Evolutionary conservation across 2,329 filamentous ascomycete genomes (phyloP).

Genomic region (Xylaria sp.): DNA sequence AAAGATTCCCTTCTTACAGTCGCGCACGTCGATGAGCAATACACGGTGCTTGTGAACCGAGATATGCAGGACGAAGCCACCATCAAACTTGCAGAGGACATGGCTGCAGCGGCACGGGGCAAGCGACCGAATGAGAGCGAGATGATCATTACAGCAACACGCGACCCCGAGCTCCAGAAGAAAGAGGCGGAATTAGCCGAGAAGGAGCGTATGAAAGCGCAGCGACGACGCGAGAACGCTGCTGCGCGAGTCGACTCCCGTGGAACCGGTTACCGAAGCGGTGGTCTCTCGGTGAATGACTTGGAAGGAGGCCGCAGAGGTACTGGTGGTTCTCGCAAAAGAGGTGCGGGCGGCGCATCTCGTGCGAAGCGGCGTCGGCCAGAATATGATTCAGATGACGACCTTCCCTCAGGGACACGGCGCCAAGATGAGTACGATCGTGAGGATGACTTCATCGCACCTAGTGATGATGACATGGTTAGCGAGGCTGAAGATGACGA

Average conservation of each 20-base stretch:
- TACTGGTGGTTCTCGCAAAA: conserved; percentile 61
- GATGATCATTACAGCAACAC: conserved; percentile 75
- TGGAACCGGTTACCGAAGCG: conserved; percentile 59
- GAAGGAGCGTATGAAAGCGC: conserved; percentile 75
- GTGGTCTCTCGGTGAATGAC: conserved; percentile 73
- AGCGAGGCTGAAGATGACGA: conserved; percentile 68
- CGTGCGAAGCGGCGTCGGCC: conserved; percentile 65
- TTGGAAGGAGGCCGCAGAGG: conserved; percentile 70
- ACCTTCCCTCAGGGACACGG: conserved; percentile 68
- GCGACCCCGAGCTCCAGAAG: conserved; percentile 80
- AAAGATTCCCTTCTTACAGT: conserved; percentile 77
- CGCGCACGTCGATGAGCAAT: conserved; percentile 79
- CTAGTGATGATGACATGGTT: conserved; percentile 74
- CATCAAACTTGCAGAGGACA: conserved; percentile 71
- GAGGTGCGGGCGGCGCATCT: conserved; percentile 59
- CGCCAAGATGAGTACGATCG: conserved; percentile 81
- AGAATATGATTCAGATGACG: conserved; percentile 83
- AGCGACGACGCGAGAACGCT: conserved; percentile 74
- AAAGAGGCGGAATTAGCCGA: conserved; percentile 78
- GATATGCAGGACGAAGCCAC: conserved; percentile 77
- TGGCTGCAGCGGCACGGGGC: conserved; percentile 71
- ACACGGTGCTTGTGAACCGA: conserved; percentile 74
- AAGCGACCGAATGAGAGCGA: conserved; percentile 63
- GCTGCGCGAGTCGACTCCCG: conserved; percentile 71
- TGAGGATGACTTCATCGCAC: conserved; percentile 81